Conservation (phyloP, 2,329 filamentous ascomycete species). For the Microdochium trichocladiopsis region DNA sequence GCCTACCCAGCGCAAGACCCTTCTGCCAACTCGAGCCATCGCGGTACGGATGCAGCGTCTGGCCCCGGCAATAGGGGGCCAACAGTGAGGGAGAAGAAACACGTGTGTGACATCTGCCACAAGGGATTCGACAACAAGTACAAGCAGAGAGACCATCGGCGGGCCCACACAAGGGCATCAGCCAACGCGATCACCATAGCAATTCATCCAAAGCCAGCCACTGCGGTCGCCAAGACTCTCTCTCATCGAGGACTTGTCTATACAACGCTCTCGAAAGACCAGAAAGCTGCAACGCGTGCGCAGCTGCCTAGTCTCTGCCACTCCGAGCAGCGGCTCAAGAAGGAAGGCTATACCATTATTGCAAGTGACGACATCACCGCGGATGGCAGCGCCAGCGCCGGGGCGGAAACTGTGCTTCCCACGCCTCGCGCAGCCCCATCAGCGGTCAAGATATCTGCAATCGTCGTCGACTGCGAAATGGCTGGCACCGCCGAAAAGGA, state of each 20-base stretch:
- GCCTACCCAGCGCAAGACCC: no score
- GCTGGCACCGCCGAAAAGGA: conserved; percentile 17
- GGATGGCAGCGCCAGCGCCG: not conserved
- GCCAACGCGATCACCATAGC: not conserved
- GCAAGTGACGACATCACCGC: not conserved
- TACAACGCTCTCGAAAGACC: not conserved
- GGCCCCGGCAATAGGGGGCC: no score
- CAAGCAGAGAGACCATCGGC: not conserved
- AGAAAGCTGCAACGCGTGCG: not conserved
- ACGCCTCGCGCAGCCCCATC: not conserved
- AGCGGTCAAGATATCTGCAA: conserved; percentile 18
- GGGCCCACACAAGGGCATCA: not conserved
- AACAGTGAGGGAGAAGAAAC: no score
- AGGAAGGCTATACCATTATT: not conserved
- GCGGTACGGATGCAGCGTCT: no score
- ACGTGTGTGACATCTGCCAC: not conserved
- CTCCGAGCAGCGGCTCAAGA: not conserved
- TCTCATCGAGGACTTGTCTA: not conserved
- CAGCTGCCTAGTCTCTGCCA: not conserved
- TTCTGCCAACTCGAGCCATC: no score
- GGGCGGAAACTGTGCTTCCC: not conserved
- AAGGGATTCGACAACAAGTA: not conserved
- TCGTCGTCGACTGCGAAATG: conserved; percentile 36
- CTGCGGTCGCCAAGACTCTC: not conserved
- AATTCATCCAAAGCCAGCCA: no score